Conservation (phyloP, 2,329 filamentous ascomycete species). For the Pyricularia sp. region DNA sequence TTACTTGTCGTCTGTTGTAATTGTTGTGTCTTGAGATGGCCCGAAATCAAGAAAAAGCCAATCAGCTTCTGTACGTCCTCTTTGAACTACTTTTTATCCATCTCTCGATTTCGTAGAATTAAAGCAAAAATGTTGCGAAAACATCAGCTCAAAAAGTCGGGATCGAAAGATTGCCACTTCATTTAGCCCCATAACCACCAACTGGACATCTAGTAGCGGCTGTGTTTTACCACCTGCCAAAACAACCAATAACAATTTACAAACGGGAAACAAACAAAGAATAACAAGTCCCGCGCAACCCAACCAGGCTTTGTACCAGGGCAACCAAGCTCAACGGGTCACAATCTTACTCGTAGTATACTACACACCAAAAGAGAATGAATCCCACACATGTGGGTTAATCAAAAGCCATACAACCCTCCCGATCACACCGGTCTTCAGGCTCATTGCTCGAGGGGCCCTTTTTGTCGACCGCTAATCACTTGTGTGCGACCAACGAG, state of each 20-base stretch:
- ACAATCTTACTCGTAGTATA: not conserved
- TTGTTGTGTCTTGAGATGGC: no score
- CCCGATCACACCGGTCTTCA: not conserved
- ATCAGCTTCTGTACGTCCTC: no score
- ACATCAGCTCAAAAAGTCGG: no score
- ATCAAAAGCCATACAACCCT: not conserved
- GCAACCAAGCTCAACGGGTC: not conserved
- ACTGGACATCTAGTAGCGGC: not conserved
- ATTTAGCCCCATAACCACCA: not conserved
- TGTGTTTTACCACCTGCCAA: not conserved
- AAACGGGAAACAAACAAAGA: not conserved
- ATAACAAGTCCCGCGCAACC: not conserved
- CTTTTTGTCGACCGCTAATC: not conserved
- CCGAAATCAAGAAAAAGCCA: no score
- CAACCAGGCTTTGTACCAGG: not conserved
- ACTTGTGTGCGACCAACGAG: not conserved
- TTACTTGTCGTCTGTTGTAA: no score
- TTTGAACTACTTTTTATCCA: no score
- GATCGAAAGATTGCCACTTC: no score
- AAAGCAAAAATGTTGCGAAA: no score
- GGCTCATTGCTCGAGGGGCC: not conserved
- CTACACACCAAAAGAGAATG: not conserved
- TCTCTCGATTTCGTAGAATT: no score
- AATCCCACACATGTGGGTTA: not conserved
- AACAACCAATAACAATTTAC: not conserved